Evolutionary conservation across 495 filamentous ascomycete species (phyloP), one percentile per base, ranked within the genome.

Genomic region (Aspergillus homomorphus): DNA sequence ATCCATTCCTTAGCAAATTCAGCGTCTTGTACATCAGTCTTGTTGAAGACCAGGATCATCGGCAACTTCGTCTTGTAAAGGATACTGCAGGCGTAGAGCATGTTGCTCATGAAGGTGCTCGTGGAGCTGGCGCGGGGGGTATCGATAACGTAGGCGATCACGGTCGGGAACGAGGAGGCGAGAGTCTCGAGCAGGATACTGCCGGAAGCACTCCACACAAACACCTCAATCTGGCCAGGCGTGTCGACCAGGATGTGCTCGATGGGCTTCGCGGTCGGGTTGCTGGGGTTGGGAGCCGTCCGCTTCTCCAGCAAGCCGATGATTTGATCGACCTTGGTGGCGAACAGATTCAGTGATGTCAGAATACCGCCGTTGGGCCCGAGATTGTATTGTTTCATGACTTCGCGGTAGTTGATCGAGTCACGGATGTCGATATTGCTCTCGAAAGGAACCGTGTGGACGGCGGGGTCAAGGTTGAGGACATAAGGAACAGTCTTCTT

Each of bases 351-450:
- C 26, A 98, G 74, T 2, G 89, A 94, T 4, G 94, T 99, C 62
- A 98, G 78, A 63, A 99, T 98, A n/a, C 92, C 94, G 33, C 94
- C 94, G 77, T 98, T 98, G 4, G 94, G 94, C 0, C 94, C 94
- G 0, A 99, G 84, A 66, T 96, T 96, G 80, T 98, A 98, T 69
- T 96, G 90, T 72, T 90, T 91, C 94, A 99, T 99, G 61, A 99
- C 94, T 73, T 99, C 93, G 72, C 96, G 95, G 82, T 99, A 99
- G 77, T 99, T 96, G 67, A 99, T 91, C 24, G 88, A 92, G 73
- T 99, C 95, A 58, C 95, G 91, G 66, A 99, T 99, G 73, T 99
- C 94, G 78, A 99, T 97, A 74, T 99, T 98, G 76, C 85, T 85
- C 58, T 96, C 91, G 73, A 97, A 99, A n/a, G 94, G 95, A n/a